Evolutionary conservation across 1,139 yeast genomes (phyloP), one percentile per base, ranked within the genome.

Genomic region (Yamadazyma atmosphaerica): DNA sequence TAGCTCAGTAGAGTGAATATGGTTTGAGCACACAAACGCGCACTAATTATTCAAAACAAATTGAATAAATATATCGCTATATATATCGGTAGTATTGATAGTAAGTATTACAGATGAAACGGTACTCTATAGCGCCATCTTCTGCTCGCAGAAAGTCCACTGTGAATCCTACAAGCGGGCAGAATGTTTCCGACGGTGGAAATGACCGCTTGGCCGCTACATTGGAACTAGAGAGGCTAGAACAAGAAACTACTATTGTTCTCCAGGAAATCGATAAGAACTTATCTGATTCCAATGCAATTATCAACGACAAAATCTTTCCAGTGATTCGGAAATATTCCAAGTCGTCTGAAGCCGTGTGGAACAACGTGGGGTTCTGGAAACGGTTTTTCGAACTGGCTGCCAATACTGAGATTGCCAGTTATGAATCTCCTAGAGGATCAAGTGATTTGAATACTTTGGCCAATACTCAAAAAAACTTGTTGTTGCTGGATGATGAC

Each of bases 251-350:
- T 32, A 87, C 96, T 0, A 63, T 85, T 38, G 79, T 83, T 2
- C 63, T 89, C 36, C 96, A 87, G 57, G 84, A 82, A 43, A 86
- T 89, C 22, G 96, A 89, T 60, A 74, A 80, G 42, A 81, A 84
- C 51, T 72, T 86, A 39, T 74, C 83, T 3, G 67, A 72, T 32
- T 79, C 88, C 12, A 85, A 83, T 53, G 71, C 81, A 27, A 72
- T 82, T 9, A 77, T 86, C 22, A 77, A 77, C 34, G 83, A 81
- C 43, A 66, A 71, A 34, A 68, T 86, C 24, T 63, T 83, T 27
- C 92, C 94, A 1, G 68, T 77, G 3, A 68, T 86, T 23, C 74
- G 77, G 45, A 67, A 68, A 34, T 84, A 83, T 51, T 76, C 82
- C n/a, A 53, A 56, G 8, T 74, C 76, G 38, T 74, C 84, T 3